Conservation (phyloP, 768 basidiomycete genomes). For the Agrocybe chaxingu region DNA sequence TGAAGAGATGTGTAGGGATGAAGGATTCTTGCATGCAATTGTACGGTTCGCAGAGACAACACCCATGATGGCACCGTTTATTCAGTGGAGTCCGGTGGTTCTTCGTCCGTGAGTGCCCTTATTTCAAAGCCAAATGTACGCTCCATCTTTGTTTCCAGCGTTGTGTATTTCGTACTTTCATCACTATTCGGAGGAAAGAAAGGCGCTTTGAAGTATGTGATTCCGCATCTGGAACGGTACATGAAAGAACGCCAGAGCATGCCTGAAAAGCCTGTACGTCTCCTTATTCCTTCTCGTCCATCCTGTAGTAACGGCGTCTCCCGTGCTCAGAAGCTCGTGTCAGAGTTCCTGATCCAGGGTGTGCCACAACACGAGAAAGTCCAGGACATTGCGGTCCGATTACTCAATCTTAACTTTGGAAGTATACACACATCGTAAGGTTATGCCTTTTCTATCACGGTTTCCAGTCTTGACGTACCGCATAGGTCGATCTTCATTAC, state of each 20-base stretch:
- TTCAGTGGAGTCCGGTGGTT: constrained; percentile 28
- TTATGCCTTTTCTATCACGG: neutral
- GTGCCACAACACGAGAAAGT: constrained; percentile 27
- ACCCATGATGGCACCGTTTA: constrained; percentile 30
- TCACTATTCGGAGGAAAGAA: constrained; percentile 31
- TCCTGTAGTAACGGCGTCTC: neutral
- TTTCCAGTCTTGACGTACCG: neutral
- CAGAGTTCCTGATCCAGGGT: constrained; percentile 26
- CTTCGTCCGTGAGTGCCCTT: constrained; percentile 26
- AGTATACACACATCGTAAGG: constrained; percentile 37
- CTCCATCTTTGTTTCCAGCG: constrained; percentile 13
- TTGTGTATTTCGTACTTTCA: constrained; percentile 29
- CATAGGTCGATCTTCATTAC: constrained; percentile 34
- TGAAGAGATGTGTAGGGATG: constrained; percentile 30
- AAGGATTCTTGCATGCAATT: constrained; percentile 29
- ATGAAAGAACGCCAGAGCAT: constrained; percentile 19
- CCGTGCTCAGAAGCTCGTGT: constrained; percentile 18
- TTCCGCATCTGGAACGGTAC: constrained; percentile 26
- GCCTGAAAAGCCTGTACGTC: constrained; percentile 24
- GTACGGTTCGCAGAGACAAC: constrained; percentile 32
- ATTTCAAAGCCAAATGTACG: neutral
- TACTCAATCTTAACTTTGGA: constrained; percentile 38
- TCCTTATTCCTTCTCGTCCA: neutral
- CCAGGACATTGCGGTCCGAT: constrained; percentile 29
- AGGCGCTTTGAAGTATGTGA: constrained; percentile 22